Evolutionary conservation across 805 yeast genomes (phyloP).

Genomic region (Yarrowia divulgata): DNA sequence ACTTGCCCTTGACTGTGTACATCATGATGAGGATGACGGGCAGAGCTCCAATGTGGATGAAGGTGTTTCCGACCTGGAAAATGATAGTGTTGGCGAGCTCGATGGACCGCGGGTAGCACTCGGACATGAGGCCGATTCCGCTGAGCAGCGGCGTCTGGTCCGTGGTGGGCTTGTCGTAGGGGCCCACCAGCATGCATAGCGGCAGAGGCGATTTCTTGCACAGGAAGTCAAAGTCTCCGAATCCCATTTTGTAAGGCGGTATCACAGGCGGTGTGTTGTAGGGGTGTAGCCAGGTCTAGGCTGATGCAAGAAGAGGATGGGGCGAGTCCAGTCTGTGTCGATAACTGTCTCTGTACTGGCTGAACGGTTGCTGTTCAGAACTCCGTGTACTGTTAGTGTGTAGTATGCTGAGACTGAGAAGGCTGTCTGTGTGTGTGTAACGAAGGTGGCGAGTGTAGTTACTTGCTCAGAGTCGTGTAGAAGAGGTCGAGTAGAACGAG

Average conservation of each 20-base stretch:
- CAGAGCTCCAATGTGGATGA: constrained; percentile 79
- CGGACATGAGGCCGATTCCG: constrained; percentile 69
- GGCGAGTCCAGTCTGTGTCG: too few relatives aligned
- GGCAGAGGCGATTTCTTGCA: constrained; percentile 79
- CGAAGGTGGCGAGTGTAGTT: too few relatives aligned
- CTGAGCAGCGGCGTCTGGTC: constrained; percentile 41
- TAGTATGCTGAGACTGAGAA: too few relatives aligned
- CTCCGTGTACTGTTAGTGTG: too few relatives aligned
- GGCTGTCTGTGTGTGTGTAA: too few relatives aligned
- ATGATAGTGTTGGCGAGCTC: constrained; percentile 90
- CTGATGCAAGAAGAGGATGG: too few relatives aligned
- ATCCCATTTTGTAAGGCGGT: constrained; percentile 57
- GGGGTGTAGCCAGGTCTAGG: too few relatives aligned
- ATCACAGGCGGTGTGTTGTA: too few relatives aligned
- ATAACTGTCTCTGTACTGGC: too few relatives aligned
- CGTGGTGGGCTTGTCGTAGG: constrained; percentile 51
- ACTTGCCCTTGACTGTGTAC: constrained; percentile 79
- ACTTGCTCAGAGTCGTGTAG: too few relatives aligned
- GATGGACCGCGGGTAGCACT: constrained; percentile 85
- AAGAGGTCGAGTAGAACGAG: too few relatives aligned
- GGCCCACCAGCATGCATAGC: constrained; percentile 75
- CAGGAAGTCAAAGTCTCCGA: constrained; percentile 68
- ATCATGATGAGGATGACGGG: constrained; percentile 70
- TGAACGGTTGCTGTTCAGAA: too few relatives aligned
- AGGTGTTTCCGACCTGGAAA: constrained; percentile 86